These are phyloP conservation scores for Fraxinus nigra DNA, from an alignment of 305 asterid genomes.

Conservation along the genomic window DNA sequence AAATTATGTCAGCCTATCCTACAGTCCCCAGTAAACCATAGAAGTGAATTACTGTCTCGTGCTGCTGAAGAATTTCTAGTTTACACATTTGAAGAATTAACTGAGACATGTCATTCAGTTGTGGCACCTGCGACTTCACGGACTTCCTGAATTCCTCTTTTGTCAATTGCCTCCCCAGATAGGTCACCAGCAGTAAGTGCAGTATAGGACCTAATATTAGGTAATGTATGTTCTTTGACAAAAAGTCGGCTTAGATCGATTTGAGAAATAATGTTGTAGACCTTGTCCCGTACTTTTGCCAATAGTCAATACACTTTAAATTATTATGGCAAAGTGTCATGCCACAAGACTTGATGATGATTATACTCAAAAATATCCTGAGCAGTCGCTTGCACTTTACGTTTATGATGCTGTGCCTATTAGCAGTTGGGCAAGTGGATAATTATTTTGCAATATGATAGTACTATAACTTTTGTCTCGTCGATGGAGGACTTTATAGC, in stretches of 20 bases:
- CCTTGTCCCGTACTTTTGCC: neutral
- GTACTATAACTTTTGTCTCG: neutral
- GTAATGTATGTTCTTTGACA: neutral
- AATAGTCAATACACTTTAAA: neutral
- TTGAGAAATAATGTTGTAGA: neutral
- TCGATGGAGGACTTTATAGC: neutral
- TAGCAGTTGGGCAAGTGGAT: neutral
- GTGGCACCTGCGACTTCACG: neutral
- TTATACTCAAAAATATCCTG: neutral
- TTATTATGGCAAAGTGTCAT: neutral
- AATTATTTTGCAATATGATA: conserved; percentile 1
- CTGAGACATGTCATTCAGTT: neutral
- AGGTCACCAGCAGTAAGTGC: neutral
- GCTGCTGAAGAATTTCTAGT: neutral
- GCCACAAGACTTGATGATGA: neutral
- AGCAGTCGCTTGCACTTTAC: neutral
- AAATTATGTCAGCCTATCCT: neutral
- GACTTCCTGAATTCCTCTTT: neutral
- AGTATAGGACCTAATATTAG: neutral
- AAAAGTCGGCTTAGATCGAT: neutral
- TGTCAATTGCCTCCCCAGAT: neutral
- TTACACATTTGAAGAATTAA: neutral
- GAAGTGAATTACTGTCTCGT: neutral
- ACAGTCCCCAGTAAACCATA: neutral
- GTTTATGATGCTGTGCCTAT: neutral